These are phyloP conservation scores for Aspergillus arachidicola DNA, from an alignment of 2,329 filamentous ascomycete species.

Conservation along the genomic window DNA sequence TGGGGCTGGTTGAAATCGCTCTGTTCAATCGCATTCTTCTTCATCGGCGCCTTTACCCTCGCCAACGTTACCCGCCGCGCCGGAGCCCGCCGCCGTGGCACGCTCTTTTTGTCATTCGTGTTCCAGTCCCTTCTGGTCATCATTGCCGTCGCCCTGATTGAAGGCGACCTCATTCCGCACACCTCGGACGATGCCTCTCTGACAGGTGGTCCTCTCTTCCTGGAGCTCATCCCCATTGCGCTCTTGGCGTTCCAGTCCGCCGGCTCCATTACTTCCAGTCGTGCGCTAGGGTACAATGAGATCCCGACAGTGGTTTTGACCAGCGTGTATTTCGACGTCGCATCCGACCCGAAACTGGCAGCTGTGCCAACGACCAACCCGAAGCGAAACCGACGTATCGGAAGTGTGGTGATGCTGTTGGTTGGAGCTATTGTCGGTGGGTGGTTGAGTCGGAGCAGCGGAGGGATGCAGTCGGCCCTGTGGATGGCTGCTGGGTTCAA, in stretches of 20 bases:
- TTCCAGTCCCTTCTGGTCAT: constrained; percentile 42
- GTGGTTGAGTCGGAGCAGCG: constrained; percentile 45
- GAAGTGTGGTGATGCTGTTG: constrained; percentile 41
- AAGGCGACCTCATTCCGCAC: constrained; percentile 42
- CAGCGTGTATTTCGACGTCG: constrained; percentile 50
- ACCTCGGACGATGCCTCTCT: constrained; percentile 20
- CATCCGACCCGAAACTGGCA: constrained; percentile 42
- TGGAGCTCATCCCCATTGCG: constrained; percentile 46
- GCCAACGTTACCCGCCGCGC: constrained; percentile 38
- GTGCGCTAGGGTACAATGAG: constrained; percentile 45
- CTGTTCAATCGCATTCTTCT: constrained; percentile 45
- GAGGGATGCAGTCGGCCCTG: constrained; percentile 47
- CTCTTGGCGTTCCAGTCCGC: constrained; percentile 50
- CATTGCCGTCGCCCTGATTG: constrained; percentile 44
- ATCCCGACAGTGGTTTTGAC: constrained; percentile 51
- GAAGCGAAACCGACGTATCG: constrained; percentile 42
- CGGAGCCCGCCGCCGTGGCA: constrained; percentile 37
- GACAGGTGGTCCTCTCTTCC: constrained; percentile 34
- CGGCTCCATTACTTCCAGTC: constrained; percentile 47
- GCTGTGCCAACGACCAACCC: constrained; percentile 39
- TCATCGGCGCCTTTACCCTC: constrained; percentile 46
- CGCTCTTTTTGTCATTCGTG: constrained; percentile 45
- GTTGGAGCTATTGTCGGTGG: constrained; percentile 46
- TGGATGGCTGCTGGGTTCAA: constrained; percentile 49
- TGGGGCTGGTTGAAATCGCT: constrained; percentile 51